Base-by-base conservation (phyloP, 306 rosid species). In the Citrullus mucosospermus region DNA sequence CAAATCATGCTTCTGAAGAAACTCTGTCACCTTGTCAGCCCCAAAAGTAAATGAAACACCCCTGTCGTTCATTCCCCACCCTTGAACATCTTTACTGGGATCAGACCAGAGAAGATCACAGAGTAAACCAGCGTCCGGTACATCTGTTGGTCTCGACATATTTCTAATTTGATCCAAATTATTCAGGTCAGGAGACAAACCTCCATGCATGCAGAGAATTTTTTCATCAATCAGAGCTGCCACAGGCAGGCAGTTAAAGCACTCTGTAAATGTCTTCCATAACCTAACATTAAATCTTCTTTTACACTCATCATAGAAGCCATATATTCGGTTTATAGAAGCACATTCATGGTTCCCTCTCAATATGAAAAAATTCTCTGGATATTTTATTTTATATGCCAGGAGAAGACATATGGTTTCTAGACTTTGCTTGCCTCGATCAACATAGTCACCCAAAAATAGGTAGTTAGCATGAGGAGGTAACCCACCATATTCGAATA, bases 341-440 rank as follows among this genome's bases (percentile, higher is more conserved):
- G 98, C 97, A 77, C 98, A 94, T 84, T 94, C 98, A 50, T 94
- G 98, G 85, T 94, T 94, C 71, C 98, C 98, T 83, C 98, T 88
- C 82, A 94, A 86, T 66, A 94, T 86, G 84, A 94, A 94, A 85
- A 94, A 94, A 76, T 92, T 94, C 81, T 92, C 93, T 6, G 97
- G 95, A 80, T 90, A 88, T 84, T 86, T 94, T 73, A 94, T 87
- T 85, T 94, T 94, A 80, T 89, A 94, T 57, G 97, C 95, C 75
- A 94, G 94, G 44, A 94, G 96, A 82, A 94, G 96, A 88, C 97
- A 94, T 78, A 94, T 92, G 77, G 97, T 92, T 84, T 94, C 97
- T 57, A 94, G 82, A 82, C 98, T 94, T 78, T 94, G 98, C 80
- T 90, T 92, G 84, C 98, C 98, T 55, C 98, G 92, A 80, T 94